Conservation (phyloP, 805 yeast genomes). For the Phaffomyces opuntiae region DNA sequence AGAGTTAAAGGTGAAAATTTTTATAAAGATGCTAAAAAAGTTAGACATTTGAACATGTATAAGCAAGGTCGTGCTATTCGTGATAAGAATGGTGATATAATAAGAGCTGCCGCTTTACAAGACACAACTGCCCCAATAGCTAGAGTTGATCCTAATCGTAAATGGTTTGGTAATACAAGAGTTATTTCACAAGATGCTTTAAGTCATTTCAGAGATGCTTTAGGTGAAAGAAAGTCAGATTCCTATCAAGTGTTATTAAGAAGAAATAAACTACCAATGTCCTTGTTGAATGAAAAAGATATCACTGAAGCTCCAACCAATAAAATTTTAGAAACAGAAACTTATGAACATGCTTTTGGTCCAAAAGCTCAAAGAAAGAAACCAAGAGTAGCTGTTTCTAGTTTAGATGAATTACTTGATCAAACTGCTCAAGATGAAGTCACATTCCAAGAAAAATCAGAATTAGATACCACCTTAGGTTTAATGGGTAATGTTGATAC, state of each 20-base stretch:
- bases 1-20: constrained; percentile 96
- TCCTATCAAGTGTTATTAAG: constrained; percentile 79
- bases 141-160: constrained; percentile 89
- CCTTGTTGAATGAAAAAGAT: constrained; percentile 82
- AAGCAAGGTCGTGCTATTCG: constrained; percentile 84
- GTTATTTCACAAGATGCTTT: constrained; percentile 97
- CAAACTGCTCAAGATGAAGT: constrained; percentile 49
- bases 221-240: constrained; percentile 79
- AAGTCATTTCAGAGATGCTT: constrained; percentile 87
- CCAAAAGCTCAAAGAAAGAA: constrained; percentile 92
- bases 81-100: constrained; percentile 80
- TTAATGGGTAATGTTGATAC: constrained; percentile 61
- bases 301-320: constrained; percentile 69
- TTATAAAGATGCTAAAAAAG: constrained; percentile 89
- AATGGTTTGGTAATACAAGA: constrained; percentile 97
- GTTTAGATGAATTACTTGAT: constrained; percentile 70
- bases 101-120: constrained; percentile 83
- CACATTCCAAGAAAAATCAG: constrained; percentile 66
- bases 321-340: constrained; percentile 82
- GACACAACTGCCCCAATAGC: constrained; percentile 84
- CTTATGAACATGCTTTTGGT: constrained; percentile 77
- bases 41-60: constrained; percentile 86
- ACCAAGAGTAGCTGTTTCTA: constrained; percentile 73
- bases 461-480: constrained; percentile 68
- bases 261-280: constrained; percentile 93